Base-by-base conservation (phyloP, 495 filamentous ascomycete species). In the Podospora didyma region DNA sequence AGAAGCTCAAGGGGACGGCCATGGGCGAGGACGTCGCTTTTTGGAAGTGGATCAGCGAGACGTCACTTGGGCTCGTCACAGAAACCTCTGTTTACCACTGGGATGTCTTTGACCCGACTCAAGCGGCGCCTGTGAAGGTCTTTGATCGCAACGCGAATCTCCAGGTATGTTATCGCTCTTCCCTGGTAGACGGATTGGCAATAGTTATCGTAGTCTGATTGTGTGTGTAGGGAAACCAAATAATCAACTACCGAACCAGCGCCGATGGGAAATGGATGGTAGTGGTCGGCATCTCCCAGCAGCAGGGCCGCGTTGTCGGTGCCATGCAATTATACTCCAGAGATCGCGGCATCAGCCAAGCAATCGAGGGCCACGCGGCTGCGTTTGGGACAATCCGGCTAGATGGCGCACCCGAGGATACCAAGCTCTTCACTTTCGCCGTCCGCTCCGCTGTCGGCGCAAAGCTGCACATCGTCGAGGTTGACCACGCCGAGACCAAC, bases 161-260 rank as follows among this genome's bases (percentile, higher is more conserved):
- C 44, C 75, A 78, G 60, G 92, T 94, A 83, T 59, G 87, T 81
- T 31, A 17, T n/a, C n/a, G n/a, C n/a, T n/a, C 20, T 12, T 7
- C 7, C 4, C 3, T 12, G 31, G 17, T 9, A 22, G 12, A n/a
- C 34, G 3, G 26, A 31, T 31, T 4, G 26, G 26, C 7, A 17
- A 51, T 21, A 11, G 19, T 39, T 17, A 5, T 5, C 17, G 2
- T 37, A 16, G 17, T 24, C 58, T 58, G 37, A 10, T 17, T 31
- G 4, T 3, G 9, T 58, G 34, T 14, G 66, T 51, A 96, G 89
- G 85, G 84, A 49, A 92, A 90, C 72, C 94, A 99, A 87, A 99
- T 99, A 66, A 99, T 99, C 82, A 99, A 97, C 76, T 99, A 99
- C 75, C 91, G 93, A 51, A 89, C 92, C 49, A 97, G 91, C 73